These are phyloP conservation scores for Talinum fruticosum DNA, from an alignment of 148 eudicot species.

Conservation along the genomic window DNA sequence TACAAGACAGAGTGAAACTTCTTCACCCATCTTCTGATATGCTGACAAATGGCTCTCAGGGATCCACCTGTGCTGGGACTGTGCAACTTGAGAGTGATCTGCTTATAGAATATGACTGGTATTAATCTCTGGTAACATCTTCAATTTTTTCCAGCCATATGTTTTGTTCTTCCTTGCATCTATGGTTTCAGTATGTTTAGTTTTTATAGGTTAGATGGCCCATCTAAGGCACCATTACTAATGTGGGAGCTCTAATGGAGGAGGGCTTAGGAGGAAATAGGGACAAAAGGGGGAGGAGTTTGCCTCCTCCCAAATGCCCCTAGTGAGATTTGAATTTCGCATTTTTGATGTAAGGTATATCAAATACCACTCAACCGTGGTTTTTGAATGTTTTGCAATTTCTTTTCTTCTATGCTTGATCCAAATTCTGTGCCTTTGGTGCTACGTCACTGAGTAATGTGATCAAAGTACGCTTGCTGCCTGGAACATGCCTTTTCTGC, in stretches of 20 bases:
- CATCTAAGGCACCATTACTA: neutral
- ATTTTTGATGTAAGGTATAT: neutral
- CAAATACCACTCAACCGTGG: neutral
- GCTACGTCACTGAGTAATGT: neutral
- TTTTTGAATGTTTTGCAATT: neutral
- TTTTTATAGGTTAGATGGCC: neutral
- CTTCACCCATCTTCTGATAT: conserved; percentile 54
- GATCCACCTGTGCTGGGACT: conserved; percentile 57
- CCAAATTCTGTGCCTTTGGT: too few relatives aligned
- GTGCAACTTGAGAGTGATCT: conserved; percentile 93
- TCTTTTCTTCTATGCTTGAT: neutral
- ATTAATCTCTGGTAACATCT: conserved; percentile 24
- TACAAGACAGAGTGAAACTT: conserved; percentile 77
- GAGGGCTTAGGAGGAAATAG: neutral
- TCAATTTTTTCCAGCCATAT: neutral
- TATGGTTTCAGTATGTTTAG: neutral
- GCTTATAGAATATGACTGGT: conserved; percentile 94
- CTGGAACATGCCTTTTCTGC: neutral
- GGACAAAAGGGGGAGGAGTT: neutral
- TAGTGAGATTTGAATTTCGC: neutral
- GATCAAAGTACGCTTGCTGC: neutral
- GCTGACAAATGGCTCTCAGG: conserved; percentile 37
- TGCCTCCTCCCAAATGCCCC: neutral
- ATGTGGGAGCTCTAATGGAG: neutral
- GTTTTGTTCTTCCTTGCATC: conserved; percentile 9